Conservation (phyloP, 768 basidiomycete genomes). For the Pulveroboletus sp. region DNA sequence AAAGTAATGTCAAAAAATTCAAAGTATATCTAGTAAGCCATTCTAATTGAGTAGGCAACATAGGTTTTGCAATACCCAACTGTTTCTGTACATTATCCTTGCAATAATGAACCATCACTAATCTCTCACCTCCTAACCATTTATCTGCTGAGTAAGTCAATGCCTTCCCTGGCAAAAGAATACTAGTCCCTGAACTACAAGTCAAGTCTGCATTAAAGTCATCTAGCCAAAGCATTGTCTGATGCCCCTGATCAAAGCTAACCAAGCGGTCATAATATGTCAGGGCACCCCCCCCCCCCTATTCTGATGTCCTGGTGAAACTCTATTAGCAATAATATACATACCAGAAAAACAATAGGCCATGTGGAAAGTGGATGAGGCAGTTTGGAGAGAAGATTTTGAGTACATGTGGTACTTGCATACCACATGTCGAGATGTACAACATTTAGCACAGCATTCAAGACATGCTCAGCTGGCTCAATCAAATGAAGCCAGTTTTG, state of each 20-base stretch:
- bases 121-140: background rate
- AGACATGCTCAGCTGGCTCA: background rate
- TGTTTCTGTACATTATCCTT: background rate
- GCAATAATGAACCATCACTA: background rate
- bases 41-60: too few relatives aligned
- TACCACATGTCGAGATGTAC: background rate
- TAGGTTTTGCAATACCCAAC: background rate
- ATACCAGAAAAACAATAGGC: background rate
- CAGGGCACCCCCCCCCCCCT: background rate
- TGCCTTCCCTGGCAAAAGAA: background rate
- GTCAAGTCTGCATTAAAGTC: background rate
- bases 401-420: background rate
- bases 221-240: background rate
- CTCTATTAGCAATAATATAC: background rate
- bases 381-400: background rate
- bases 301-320: background rate
- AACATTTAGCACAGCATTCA: background rate
- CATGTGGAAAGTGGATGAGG: background rate
- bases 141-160: background rate
- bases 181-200: background rate
- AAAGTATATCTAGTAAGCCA: too few relatives aligned
- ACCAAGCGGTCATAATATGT: background rate
- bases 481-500: background rate
- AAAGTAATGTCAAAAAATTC: too few relatives aligned
- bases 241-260: background rate